Conservation (phyloP, 192 early-diverging fungal species). For the Rhizophagus prolifer region DNA sequence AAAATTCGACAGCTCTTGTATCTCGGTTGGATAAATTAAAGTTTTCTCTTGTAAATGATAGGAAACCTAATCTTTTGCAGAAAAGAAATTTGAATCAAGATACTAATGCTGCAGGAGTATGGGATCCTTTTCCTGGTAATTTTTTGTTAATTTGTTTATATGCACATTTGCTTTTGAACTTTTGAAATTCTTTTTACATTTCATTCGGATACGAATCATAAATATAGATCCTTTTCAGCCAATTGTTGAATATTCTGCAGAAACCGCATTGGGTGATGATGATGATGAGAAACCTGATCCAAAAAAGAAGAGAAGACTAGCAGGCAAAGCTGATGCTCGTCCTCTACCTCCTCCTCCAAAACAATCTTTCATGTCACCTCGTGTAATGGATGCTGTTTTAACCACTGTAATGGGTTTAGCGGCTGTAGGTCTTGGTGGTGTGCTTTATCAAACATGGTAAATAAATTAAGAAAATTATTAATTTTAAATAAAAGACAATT, state of each 20-base stretch:
- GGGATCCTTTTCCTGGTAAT: constrained; percentile 31
- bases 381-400: constrained; percentile 32
- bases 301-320: background rate
- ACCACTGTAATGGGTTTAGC: constrained; percentile 30
- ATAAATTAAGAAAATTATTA: background rate
- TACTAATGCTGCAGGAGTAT: constrained; percentile 31
- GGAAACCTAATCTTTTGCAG: background rate
- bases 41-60: background rate
- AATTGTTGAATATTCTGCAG: constrained; percentile 29
- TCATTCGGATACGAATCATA: background rate
- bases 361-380: background rate
- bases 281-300: background rate
- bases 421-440: constrained; percentile 29
- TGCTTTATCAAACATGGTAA: constrained; percentile 22
- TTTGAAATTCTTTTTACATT: background rate
- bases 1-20: background rate
- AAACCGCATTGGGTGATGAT: constrained; percentile 28
- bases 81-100: constrained; percentile 28
- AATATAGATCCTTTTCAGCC: constrained; percentile 30
- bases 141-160: background rate
- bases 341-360: background rate
- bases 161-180: background rate
- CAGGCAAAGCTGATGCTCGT: background rate
- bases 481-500: background rate
- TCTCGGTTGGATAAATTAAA: background rate